Percentiles rank a stretch among this genome's conserved stretches.
phyloP scores from a whole-genome alignment of 2,329 filamentous ascomycete species.

The Exophiala aquamarina region DNA sequence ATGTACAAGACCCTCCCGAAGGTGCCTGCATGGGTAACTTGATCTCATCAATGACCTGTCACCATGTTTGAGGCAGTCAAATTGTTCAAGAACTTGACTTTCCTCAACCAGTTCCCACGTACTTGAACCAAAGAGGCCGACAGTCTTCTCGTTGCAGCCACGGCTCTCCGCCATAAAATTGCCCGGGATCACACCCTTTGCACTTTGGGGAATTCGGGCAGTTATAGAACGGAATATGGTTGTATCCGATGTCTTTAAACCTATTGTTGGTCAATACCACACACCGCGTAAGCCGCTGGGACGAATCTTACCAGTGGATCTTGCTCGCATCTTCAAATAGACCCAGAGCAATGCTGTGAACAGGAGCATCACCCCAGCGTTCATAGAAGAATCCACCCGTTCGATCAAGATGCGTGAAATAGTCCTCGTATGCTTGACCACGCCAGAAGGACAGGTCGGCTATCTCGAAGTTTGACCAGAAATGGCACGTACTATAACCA shows the following conservation, averaged over 20 bases:
- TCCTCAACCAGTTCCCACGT: slow-evolving; percentile 72
- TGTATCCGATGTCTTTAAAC: slow-evolving; percentile 99
- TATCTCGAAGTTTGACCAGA: slow-evolving; percentile 99
- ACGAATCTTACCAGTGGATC: slow-evolving; percentile 77
- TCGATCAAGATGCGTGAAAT: slow-evolving; percentile 91
- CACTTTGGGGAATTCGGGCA: slow-evolving; percentile 97
- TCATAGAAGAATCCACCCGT: slow-evolving; percentile 98
- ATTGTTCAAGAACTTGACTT: no score
- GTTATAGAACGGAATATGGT: slow-evolving; percentile 98
- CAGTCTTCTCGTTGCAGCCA: slow-evolving; percentile 91
- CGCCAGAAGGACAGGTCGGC: slow-evolving; percentile 92
- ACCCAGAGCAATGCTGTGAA: slow-evolving; percentile 90
- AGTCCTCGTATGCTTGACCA: slow-evolving; percentile 85
- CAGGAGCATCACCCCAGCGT: slow-evolving; percentile 95
- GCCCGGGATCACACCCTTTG: slow-evolving; percentile 78
- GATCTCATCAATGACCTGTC: no score
- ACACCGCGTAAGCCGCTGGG: not conserved
- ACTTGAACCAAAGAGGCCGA: slow-evolving; percentile 96
- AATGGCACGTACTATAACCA: slow-evolving; percentile 97
- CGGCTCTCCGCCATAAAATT: slow-evolving; percentile 83
- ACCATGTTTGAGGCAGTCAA: no score
- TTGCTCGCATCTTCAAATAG: slow-evolving; percentile 87
- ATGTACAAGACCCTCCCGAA: no score
- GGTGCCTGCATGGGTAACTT: no score
- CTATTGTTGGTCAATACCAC: slow-evolving; percentile 46